Evolutionary conservation across 1,284 basidiomycete species (phyloP), one percentile per base, ranked within the genome.

Genomic region (Gymnopus androsaceus): DNA sequence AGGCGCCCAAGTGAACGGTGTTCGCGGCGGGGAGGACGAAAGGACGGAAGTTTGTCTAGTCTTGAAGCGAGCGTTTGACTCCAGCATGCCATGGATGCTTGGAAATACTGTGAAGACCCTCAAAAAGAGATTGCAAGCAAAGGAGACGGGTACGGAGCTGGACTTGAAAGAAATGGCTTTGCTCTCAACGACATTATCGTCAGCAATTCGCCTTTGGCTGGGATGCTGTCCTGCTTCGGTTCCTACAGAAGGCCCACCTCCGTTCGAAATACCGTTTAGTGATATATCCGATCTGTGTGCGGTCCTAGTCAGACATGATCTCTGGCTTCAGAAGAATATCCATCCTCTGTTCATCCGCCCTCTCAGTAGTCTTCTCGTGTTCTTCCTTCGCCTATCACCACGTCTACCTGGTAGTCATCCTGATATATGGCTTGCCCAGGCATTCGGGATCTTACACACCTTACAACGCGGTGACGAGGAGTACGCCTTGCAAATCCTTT

Each of bases 401-500:
- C 67, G 73, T 8, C 71, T 85, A 7, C 85, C 85, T 6, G 77
- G 71, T n/a, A 78, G 77, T 15, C 70, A 78, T 2, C 71, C 76
- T 17, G 79, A 80, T 52, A 64, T 85, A 5, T 90, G 87, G 88
- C 71, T 87, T 38, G 81, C 83, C 0, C 85, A 89, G 58, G 80
- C 83, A 0, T 76, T 86, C 27, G 70, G 79, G 1, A 77, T 88
- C 31, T 60, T 89, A 0, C 61, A 73, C 14, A 72, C 79, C 15
- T 69, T 87, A 21, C 70, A 84, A 17, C 86, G 86, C 0, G 88
- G 89, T 17, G 87, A 91, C 61, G 90, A 91, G 64, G 79, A 79
- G 2, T 64, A 66, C 42, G 82, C 77, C 0, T 62, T 70, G 8
- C 64, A 69, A 9, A 63, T 81, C 11, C 59, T 82, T 11, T 65